A percentile compares a stretch with the other conserved stretches of the same genome.
phyloP scores from a whole-genome alignment of 176 grass and related monocot genomes.

The Alloteropsis semialata region DNA sequence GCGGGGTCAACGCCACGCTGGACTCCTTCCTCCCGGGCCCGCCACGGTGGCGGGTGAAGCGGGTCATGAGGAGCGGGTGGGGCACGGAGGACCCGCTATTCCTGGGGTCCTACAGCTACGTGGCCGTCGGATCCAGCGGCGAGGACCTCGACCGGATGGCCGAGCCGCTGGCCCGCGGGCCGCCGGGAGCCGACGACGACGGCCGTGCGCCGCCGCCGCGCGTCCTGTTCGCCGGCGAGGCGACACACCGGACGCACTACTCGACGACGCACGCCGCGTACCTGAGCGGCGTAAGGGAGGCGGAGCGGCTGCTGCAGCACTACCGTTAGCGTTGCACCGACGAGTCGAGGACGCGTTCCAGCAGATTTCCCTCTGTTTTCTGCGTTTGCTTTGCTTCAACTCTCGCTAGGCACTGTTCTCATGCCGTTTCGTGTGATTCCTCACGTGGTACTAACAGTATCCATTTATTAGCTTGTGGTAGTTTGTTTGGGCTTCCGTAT shows the following conservation, averaged over 20 bases:
- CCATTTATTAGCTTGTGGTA: too few species aligned
- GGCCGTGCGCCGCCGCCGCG: slow-evolving; percentile 18
- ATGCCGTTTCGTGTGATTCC: too few species aligned
- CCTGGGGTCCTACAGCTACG: slow-evolving; percentile 89
- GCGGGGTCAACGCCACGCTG: slow-evolving; percentile 43
- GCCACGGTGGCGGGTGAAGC: slow-evolving; percentile 43
- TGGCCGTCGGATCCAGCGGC: slow-evolving; percentile 71
- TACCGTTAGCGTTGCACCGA: slow-evolving; percentile 16
- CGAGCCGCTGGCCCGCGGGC: slow-evolving; percentile 52
- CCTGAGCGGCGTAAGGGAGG: slow-evolving; percentile 77
- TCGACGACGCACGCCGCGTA: slow-evolving; percentile 89
- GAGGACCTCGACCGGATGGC: slow-evolving; percentile 78
- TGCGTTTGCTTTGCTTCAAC: not conserved
- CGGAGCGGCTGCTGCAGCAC: slow-evolving; percentile 55
- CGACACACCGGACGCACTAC: slow-evolving; percentile 84
- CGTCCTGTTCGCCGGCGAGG: slow-evolving; percentile 86
- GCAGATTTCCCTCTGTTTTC: not conserved
- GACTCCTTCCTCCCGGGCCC: slow-evolving; percentile 37
- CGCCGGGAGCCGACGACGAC: not conserved
- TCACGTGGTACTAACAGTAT: too few species aligned
- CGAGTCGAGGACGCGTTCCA: not conserved
- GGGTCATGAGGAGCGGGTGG: slow-evolving; percentile 68
- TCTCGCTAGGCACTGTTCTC: not conserved
- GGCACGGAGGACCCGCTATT: slow-evolving; percentile 66
- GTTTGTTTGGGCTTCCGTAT: too few species aligned